These are phyloP conservation scores for Torulaspora delbrueckii DNA, from an alignment of 805 yeast species.

Conservation along the genomic window DNA sequence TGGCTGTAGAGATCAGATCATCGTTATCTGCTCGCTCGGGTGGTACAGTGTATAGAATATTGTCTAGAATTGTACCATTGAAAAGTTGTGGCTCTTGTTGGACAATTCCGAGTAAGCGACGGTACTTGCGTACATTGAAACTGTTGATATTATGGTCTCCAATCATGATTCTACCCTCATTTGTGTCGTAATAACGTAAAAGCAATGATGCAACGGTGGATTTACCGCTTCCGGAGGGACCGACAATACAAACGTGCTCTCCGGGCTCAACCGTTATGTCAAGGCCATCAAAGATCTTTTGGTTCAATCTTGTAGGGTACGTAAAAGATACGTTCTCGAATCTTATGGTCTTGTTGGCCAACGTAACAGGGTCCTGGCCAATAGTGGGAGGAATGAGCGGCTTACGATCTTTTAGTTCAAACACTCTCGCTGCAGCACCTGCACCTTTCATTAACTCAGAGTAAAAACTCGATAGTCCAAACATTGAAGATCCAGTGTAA, in stretches of 20 bases:
- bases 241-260: conserved; percentile 88
- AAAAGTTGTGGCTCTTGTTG: conserved; percentile 89
- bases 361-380: conserved; percentile 44
- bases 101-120: conserved; percentile 80
- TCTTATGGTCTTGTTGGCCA: conserved; percentile 39
- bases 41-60: conserved; percentile 66
- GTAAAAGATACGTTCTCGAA: conserved; percentile 63
- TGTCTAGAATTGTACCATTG: conserved; percentile 79
- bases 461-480: conserved; percentile 85
- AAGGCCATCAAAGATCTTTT: conserved; percentile 57
- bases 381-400: conserved; percentile 64
- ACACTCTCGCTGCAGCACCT: conserved; percentile 89
- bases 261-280: conserved; percentile 65
- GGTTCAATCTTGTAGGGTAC: conserved; percentile 81
- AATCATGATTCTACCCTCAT: conserved; percentile 54
- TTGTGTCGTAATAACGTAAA: conserved; percentile 79
- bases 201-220: conserved; percentile 79
- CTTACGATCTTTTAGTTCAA: conserved; percentile 75
- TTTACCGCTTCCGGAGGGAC: conserved; percentile 97
- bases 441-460: conserved; percentile 95
- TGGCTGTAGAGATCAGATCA: conserved; percentile 56
- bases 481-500: conserved; percentile 87
- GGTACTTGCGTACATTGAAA: conserved; percentile 65
- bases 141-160: conserved; percentile 60
- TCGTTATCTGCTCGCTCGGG: conserved; percentile 49